Percentiles rank a stretch among this genome's conserved stretches.
phyloP scores from a whole-genome alignment of 1,284 basidiomycete species.

The Malassezia obtusa region DNA sequence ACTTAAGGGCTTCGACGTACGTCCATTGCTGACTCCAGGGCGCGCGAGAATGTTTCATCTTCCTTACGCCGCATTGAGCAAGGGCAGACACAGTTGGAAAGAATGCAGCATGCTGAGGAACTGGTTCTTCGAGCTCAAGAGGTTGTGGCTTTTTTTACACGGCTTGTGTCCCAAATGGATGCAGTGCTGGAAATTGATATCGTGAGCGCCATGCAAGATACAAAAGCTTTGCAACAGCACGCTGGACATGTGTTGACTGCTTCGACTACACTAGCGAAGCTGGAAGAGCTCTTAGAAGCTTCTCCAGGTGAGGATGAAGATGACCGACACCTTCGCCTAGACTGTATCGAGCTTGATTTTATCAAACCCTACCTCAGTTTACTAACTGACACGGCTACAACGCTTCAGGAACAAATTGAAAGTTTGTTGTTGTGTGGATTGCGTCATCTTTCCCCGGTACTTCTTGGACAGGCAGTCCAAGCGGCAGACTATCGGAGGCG shows the following conservation, averaged over 20 bases:
- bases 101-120: not conserved
- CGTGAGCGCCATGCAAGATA: not conserved
- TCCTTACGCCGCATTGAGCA: not conserved
- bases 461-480: constrained; percentile 3
- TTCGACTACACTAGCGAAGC: not conserved
- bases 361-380: not conserved
- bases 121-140: not conserved
- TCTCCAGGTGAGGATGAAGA: not conserved
- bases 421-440: constrained; percentile 8
- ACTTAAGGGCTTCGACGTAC: not conserved
- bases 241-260: not conserved
- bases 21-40: not conserved
- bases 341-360: not conserved
- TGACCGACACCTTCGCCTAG: not conserved
- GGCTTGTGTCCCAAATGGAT: constrained; percentile 3
- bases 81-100: not conserved
- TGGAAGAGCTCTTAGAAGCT: not conserved
- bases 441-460: constrained; percentile 7
- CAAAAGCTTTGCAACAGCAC: constrained; percentile 1
- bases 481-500: not conserved
- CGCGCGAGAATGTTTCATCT: not conserved
- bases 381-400: not conserved
- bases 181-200: not conserved
- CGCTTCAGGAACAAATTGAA: constrained; percentile 8
- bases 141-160: not conserved